Conservation (phyloP, 2,329 filamentous ascomycete genomes). For the Endoconidiophora polonica region DNA sequence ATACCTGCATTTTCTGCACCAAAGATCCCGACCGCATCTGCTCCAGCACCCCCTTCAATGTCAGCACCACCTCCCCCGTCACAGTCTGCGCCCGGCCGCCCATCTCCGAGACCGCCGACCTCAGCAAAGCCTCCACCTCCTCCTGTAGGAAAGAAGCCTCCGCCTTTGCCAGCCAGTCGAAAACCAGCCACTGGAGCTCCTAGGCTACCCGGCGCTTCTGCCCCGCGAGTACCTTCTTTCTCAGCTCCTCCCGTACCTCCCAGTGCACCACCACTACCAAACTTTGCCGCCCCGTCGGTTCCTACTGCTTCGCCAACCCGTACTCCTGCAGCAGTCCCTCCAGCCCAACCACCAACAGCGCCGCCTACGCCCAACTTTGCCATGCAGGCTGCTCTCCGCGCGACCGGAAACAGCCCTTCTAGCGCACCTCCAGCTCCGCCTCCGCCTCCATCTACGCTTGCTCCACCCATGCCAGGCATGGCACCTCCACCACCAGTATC, state of each 20-base stretch:
- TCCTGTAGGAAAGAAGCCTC: slow-evolving; percentile 60
- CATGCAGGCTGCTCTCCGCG: slow-evolving; percentile 11
- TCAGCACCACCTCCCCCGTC: slow-evolving; percentile 47
- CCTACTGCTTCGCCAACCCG: slow-evolving; percentile 18
- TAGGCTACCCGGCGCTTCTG: slow-evolving; percentile 22
- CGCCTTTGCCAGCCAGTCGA: slow-evolving; percentile 32
- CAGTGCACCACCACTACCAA: slow-evolving; percentile 26
- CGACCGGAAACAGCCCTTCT: slow-evolving; percentile 15
- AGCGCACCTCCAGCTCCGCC: slow-evolving; percentile 24
- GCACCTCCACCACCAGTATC: slow-evolving; percentile 20
- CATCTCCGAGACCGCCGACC: slow-evolving; percentile 30
- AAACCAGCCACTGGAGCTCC: slow-evolving; percentile 36
- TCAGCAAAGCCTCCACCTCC: slow-evolving; percentile 57
- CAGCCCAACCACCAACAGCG: neutral
- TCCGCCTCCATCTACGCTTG: slow-evolving; percentile 24
- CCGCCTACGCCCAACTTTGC: slow-evolving; percentile 6
- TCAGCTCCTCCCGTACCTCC: slow-evolving; percentile 24
- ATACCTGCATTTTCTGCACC: slow-evolving; percentile 38
- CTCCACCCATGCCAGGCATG: slow-evolving; percentile 23
- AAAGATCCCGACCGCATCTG: slow-evolving; percentile 40
- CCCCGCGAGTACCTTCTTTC: slow-evolving; percentile 22
- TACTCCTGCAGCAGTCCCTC: neutral
- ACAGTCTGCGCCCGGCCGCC: slow-evolving; percentile 32
- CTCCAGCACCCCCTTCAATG: slow-evolving; percentile 25
- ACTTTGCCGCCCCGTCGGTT: slow-evolving; percentile 16